Conservation (phyloP, 2,329 filamentous ascomycete genomes). For the Diaporthe aspalathi region DNA sequence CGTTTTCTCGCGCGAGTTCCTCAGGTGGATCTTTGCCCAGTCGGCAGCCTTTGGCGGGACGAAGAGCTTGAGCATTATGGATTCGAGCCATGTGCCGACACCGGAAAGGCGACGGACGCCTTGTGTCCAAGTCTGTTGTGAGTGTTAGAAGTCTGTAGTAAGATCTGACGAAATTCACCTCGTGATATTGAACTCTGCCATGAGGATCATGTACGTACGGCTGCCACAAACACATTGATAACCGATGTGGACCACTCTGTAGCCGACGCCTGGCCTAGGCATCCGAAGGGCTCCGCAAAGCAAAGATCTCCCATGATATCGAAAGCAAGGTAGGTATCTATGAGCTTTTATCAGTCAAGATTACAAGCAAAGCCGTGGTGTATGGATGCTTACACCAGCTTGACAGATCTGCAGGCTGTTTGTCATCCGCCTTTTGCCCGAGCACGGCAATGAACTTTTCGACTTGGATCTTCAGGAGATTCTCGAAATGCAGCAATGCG, state of each 20-base stretch:
- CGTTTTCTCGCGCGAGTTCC: constrained; percentile 37
- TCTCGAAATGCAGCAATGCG: constrained; percentile 43
- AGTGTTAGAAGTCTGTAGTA: not conserved
- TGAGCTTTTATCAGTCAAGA: constrained; percentile 35
- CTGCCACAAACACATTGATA: constrained; percentile 45
- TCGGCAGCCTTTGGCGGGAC: constrained; percentile 37
- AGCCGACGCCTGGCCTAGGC: constrained; percentile 60
- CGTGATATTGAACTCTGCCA: too few species aligned
- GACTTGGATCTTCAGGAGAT: constrained; percentile 43
- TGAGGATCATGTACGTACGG: not conserved
- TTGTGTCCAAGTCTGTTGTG: constrained; percentile 43
- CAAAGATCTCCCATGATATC: constrained; percentile 67
- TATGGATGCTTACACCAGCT: constrained; percentile 43
- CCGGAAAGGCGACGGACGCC: constrained; percentile 45
- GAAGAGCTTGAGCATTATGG: constrained; percentile 42
- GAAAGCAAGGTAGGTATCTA: constrained; percentile 51
- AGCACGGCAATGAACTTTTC: constrained; percentile 42
- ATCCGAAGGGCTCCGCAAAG: constrained; percentile 63
- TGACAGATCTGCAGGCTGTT: constrained; percentile 41
- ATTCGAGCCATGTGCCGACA: constrained; percentile 43
- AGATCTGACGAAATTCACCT: too few species aligned
- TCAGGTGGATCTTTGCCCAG: constrained; percentile 11
- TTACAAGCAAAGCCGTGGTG: too few species aligned
- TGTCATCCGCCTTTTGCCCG: constrained; percentile 25
- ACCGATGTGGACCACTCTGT: constrained; percentile 61